These are phyloP conservation scores for Orbilia ellipsospora DNA, from an alignment of 2,329 filamentous ascomycete genomes.

Conservation along the genomic window DNA sequence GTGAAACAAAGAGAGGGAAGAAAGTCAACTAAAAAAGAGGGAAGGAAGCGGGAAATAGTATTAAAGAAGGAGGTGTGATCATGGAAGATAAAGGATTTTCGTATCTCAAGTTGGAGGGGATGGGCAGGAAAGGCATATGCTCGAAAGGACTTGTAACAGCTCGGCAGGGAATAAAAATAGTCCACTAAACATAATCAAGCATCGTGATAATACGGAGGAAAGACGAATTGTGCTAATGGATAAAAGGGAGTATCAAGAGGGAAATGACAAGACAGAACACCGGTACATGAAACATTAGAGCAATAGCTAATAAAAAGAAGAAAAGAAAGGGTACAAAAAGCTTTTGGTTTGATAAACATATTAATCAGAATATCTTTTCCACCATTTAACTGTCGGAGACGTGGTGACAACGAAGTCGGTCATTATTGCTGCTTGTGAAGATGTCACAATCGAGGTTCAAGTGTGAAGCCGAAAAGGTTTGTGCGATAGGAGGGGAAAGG, in stretches of 20 bases:
- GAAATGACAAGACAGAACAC: constrained; percentile 49
- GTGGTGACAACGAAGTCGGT: background rate
- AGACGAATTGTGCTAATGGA: constrained; percentile 48
- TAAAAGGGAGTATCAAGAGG: constrained; percentile 9
- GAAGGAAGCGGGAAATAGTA: background rate
- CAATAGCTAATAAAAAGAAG: background rate
- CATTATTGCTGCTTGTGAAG: constrained; percentile 8
- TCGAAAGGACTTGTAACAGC: constrained; percentile 35
- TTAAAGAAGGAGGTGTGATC: background rate
- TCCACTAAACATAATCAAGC: constrained; percentile 39
- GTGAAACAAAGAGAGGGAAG: constrained; percentile 19
- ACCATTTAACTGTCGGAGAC: constrained; percentile 16
- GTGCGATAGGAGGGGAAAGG: constrained; percentile 8
- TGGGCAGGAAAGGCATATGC: constrained; percentile 16
- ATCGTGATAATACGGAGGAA: constrained; percentile 45
- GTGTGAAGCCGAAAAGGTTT: background rate
- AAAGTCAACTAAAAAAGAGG: constrained; percentile 22
- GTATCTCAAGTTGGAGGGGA: too few relatives aligned
- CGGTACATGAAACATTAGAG: constrained; percentile 29
- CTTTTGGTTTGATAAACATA: constrained; percentile 28
- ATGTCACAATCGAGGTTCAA: constrained; percentile 5
- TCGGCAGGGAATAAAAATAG: constrained; percentile 35
- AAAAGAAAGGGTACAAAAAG: constrained; percentile 19
- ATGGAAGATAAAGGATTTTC: background rate
- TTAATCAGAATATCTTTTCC: constrained; percentile 23